Conservation (phyloP, 75 land plant species). For the Selaginella tamariscina region DNA sequence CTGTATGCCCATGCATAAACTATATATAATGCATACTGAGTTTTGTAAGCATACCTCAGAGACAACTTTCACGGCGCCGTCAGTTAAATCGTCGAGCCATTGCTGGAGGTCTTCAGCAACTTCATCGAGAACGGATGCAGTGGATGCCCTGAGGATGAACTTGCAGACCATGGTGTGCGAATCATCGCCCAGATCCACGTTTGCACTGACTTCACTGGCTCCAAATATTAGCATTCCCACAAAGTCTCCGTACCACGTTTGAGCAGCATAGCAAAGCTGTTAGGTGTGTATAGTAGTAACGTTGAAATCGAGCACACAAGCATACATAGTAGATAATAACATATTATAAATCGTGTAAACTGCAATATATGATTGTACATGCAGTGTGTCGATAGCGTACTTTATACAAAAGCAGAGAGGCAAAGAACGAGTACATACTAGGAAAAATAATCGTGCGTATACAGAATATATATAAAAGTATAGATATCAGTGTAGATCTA, state of each 20-base stretch:
- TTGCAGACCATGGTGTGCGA: constrained; percentile 95
- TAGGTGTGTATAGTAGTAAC: too few relatives aligned
- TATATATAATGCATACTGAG: constrained; percentile 24
- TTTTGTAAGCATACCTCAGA: constrained; percentile 83
- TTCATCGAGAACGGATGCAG: constrained; percentile 69
- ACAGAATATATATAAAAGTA: too few relatives aligned
- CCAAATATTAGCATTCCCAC: constrained; percentile 95
- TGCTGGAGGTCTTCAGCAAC: constrained; percentile 64
- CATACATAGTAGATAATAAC: too few relatives aligned
- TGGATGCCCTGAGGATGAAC: constrained; percentile 84
- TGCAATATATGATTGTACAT: too few relatives aligned
- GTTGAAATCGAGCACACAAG: too few relatives aligned
- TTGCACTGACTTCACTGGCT: constrained; percentile 92
- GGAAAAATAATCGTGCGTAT: too few relatives aligned
- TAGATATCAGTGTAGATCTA: too few relatives aligned
- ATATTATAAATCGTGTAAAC: too few relatives aligned
- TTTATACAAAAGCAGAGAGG: too few relatives aligned
- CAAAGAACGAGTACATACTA: too few relatives aligned
- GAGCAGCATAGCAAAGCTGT: constrained; percentile 94
- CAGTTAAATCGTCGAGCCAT: constrained; percentile 95
- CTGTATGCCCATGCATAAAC: not conserved
- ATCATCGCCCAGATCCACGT: constrained; percentile 96
- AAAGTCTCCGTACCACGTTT: constrained; percentile 96
- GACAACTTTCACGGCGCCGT: constrained; percentile 71
- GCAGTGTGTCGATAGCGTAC: too few relatives aligned